These are phyloP conservation scores for Jimgerdemannia lactiflua DNA, from an alignment of 192 early-diverging fungal genomes.

Conservation along the genomic window DNA sequence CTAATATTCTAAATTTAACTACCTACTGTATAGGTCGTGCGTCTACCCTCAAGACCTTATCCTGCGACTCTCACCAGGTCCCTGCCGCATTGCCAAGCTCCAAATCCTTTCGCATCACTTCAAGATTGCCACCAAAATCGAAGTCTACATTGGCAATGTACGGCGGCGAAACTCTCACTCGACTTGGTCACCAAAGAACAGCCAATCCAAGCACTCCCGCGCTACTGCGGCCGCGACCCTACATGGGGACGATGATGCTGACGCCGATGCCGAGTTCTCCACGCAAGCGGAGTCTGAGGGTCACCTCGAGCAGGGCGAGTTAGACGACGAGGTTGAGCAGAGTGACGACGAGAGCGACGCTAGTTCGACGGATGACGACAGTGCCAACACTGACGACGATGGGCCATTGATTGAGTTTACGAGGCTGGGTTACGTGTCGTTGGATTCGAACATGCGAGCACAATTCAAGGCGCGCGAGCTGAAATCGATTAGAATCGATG, in stretches of 20 bases:
- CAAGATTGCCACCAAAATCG: slow-evolving; percentile 72
- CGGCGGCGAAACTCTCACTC: not conserved
- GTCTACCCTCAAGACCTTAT: too few relatives aligned
- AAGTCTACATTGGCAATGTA: slow-evolving; percentile 58
- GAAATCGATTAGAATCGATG: too few relatives aligned
- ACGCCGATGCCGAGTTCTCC: not conserved
- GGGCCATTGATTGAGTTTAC: slow-evolving; percentile 34
- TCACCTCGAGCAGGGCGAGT: slow-evolving; percentile 2
- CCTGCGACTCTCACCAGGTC: too few relatives aligned
- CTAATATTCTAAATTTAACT: too few relatives aligned
- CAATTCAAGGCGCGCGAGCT: too few relatives aligned
- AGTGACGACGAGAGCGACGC: slow-evolving; percentile 5
- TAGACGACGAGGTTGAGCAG: slow-evolving; percentile 8
- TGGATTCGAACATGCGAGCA: too few relatives aligned
- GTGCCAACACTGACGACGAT: not conserved
- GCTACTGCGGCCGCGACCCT: not conserved
- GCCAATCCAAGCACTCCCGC: not conserved
- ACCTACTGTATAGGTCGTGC: too few relatives aligned
- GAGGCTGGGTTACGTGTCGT: slow-evolving; percentile 28
- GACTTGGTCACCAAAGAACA: not conserved
- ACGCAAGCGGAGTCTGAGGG: not conserved
- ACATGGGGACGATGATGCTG: too few relatives aligned
- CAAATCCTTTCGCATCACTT: slow-evolving; percentile 76
- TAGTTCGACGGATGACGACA: slow-evolving; percentile 5
- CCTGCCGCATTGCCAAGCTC: slow-evolving; percentile 51